phyloP scores from a whole-genome alignment of 257 asterid species.

The Solanum dulcamara region DNA sequence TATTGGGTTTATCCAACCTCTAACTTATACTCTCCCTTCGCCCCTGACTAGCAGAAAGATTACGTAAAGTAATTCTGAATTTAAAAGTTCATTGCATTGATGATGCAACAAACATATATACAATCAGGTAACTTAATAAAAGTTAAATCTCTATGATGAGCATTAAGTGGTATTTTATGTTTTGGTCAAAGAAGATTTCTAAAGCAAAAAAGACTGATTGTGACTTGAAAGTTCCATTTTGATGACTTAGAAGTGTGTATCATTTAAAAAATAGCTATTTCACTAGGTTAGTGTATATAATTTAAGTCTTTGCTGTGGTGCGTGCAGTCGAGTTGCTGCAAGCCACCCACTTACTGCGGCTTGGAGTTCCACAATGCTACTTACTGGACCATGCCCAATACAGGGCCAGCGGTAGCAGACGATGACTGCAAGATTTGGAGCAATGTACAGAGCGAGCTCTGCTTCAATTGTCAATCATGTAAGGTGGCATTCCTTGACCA shows the following conservation, averaged over 20 bases:
- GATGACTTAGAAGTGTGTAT: background rate
- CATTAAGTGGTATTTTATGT: background rate
- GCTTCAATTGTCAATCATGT: constrained; percentile 44
- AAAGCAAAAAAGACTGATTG: background rate
- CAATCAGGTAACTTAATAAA: background rate
- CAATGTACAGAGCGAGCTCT: constrained; percentile 24
- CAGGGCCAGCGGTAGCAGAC: constrained; percentile 14
- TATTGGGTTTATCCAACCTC: background rate
- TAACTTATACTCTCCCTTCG: background rate
- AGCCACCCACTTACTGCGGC: constrained; percentile 44
- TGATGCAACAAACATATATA: background rate
- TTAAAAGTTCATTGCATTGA: background rate
- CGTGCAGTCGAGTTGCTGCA: constrained; percentile 54
- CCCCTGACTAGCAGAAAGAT: background rate
- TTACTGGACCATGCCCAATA: constrained; percentile 23
- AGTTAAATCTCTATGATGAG: too few species aligned
- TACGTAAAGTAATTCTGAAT: background rate
- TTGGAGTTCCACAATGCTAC: constrained; percentile 30
- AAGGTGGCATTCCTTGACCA: constrained; percentile 16
- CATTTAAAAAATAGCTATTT: background rate
- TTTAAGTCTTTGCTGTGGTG: background rate
- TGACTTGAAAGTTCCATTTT: background rate
- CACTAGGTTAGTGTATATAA: background rate
- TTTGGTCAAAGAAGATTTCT: background rate
- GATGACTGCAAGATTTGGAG: constrained; percentile 45